Percentiles rank a stretch among this genome's conserved stretches.
phyloP scores from a whole-genome alignment of 2,329 filamentous ascomycete genomes.

The Pseudocercospora vitis region DNA sequence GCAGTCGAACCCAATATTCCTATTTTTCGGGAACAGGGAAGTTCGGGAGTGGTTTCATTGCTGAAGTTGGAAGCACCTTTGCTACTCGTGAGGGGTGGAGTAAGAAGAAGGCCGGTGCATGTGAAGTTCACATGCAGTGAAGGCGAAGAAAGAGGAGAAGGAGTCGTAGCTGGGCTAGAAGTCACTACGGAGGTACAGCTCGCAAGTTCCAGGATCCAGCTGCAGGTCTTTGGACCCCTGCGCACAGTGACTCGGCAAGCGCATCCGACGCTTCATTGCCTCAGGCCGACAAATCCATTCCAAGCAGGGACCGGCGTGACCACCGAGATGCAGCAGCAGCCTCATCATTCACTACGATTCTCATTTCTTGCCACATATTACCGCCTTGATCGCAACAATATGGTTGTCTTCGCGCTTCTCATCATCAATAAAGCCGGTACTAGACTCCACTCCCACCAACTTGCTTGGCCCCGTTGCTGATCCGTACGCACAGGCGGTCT shows the following conservation, averaged over 20 bases:
- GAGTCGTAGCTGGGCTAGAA: not conserved
- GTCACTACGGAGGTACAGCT: too few species aligned
- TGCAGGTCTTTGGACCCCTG: not conserved
- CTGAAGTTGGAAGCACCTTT: too few species aligned
- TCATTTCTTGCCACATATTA: not conserved
- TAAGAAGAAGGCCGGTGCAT: too few species aligned
- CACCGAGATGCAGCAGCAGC: not conserved
- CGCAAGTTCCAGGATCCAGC: conserved; percentile 2
- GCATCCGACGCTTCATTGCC: not conserved
- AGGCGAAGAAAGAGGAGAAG: not conserved
- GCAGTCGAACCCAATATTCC: too few species aligned
- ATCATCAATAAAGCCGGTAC: conserved; percentile 92
- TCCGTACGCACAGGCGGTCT: conserved; percentile 56
- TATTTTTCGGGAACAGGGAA: too few species aligned
- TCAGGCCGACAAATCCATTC: not conserved
- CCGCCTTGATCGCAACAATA: conserved; percentile 43
- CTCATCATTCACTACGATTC: not conserved
- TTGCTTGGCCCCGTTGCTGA: conserved; percentile 5
- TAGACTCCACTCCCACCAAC: not conserved
- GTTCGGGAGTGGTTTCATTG: too few species aligned
- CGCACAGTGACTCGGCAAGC: not conserved
- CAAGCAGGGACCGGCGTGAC: not conserved
- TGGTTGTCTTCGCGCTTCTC: conserved; percentile 92
- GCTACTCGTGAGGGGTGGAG: too few species aligned
- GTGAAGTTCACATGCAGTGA: not conserved